Conservation (phyloP, 257 asterid genomes). For the Ehretia macrophylla region DNA sequence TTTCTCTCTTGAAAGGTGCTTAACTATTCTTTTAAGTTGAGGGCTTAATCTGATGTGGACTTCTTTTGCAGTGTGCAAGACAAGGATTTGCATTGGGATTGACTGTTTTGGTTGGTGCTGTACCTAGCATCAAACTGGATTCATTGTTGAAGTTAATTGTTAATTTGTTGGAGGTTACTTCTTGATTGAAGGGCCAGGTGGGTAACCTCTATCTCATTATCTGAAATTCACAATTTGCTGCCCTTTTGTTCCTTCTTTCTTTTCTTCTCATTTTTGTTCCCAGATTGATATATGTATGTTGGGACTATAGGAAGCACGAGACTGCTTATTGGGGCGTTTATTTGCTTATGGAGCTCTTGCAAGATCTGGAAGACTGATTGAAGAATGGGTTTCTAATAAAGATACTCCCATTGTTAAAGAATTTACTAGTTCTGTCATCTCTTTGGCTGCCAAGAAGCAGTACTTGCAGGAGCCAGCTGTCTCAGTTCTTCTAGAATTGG, state of each 20-base stretch:
- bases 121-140: conserved; percentile 66
- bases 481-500: conserved; percentile 66
- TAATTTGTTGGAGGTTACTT: conserved; percentile 69
- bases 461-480: conserved; percentile 94
- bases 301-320: conserved; percentile 71
- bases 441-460: conserved; percentile 74
- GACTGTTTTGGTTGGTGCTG: conserved; percentile 56
- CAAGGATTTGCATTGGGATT: conserved; percentile 97
- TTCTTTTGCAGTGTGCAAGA: conserved; percentile 79
- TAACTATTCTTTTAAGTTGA: no score
- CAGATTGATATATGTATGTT: background rate
- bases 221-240: background rate
- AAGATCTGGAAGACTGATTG: conserved; percentile 79
- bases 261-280: background rate
- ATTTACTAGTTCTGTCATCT: conserved; percentile 53
- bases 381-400: conserved; percentile 52
- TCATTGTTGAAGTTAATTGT: conserved; percentile 74
- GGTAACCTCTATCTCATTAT: conserved; percentile 18
- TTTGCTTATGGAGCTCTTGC: conserved; percentile 97
- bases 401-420: conserved; percentile 56
- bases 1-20: background rate
- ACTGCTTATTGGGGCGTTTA: conserved; percentile 78
- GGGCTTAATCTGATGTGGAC: background rate
- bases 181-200: conserved; percentile 99
- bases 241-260: background rate